A percentile compares a stretch with the other conserved stretches of the same genome.
Evolutionary conservation across 768 basidiomycete genomes (phyloP).

Genomic region (Mycena epipterygia): DNA sequence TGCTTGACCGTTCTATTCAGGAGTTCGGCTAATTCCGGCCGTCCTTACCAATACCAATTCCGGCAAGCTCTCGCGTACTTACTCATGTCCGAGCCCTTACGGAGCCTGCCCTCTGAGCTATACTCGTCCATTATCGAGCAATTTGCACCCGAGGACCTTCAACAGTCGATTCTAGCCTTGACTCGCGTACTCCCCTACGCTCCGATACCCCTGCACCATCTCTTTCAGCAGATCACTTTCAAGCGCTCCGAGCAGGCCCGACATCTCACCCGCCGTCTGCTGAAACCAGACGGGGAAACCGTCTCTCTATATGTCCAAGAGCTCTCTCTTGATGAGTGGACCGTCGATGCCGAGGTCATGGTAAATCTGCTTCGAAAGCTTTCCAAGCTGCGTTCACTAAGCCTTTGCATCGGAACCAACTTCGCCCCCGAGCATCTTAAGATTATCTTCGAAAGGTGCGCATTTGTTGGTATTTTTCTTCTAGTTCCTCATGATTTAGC

Average conservation of each 20-base stretch:
- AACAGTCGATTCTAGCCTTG: slow-evolving; percentile 70
- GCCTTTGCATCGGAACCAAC: slow-evolving; percentile 77
- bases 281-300: slow-evolving; percentile 43
- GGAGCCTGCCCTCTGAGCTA: slow-evolving; percentile 73
- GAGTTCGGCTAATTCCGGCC: too few relatives aligned
- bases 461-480: background rate
- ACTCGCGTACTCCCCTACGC: slow-evolving; percentile 72
- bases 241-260: slow-evolving; percentile 64
- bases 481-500: background rate
- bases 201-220: slow-evolving; percentile 66
- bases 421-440: slow-evolving; percentile 88
- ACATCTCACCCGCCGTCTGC: slow-evolving; percentile 69
- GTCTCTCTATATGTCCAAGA: slow-evolving; percentile 59
- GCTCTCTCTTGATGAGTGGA: slow-evolving; percentile 70
- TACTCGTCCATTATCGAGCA: slow-evolving; percentile 70
- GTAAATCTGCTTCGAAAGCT: slow-evolving; percentile 77
- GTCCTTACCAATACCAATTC: too few relatives aligned
- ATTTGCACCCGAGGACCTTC: slow-evolving; percentile 60
- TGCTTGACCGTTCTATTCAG: too few relatives aligned
- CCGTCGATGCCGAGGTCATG: slow-evolving; percentile 80
- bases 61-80: too few relatives aligned
- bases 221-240: slow-evolving; percentile 74
- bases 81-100: background rate
- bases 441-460: slow-evolving; percentile 61
- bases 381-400: slow-evolving; percentile 62